Percentiles rank a stretch among this genome's conserved stretches.
Conservation (phyloP, 371 early-diverging fungal genomes). For the Mortierella sp. region DNA sequence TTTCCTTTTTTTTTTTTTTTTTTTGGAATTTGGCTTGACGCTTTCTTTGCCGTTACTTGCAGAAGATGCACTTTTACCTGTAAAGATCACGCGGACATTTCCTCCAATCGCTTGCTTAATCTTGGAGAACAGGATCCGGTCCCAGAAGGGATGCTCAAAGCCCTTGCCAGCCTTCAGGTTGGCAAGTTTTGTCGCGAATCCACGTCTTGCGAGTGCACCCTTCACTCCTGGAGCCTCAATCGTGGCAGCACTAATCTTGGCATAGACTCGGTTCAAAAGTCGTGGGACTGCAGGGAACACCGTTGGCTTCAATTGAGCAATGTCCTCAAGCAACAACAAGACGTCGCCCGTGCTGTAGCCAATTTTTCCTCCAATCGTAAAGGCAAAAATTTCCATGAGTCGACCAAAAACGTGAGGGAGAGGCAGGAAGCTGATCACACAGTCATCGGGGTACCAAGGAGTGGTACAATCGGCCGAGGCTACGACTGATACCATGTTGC, state of each 20-base stretch:
- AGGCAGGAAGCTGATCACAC: slow-evolving; percentile 78
- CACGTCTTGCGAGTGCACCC: slow-evolving; percentile 72
- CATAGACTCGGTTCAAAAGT: slow-evolving; percentile 90
- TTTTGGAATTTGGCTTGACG: no score
- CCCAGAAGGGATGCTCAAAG: slow-evolving; percentile 85
- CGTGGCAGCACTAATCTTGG: slow-evolving; percentile 75
- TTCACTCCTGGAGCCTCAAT: slow-evolving; percentile 69
- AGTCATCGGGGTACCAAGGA: slow-evolving; percentile 53
- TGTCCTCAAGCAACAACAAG: slow-evolving; percentile 82
- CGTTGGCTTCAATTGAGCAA: slow-evolving; percentile 84
- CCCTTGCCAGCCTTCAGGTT: slow-evolving; percentile 68
- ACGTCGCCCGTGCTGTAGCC: slow-evolving; percentile 90
- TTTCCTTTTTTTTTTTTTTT: no score
- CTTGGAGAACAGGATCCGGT: slow-evolving; percentile 92
- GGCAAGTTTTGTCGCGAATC: slow-evolving; percentile 67
- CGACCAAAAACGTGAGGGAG: slow-evolving; percentile 94
- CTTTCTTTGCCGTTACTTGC: no score
- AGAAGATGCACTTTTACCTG: slow-evolving; percentile 54
- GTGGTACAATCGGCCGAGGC: slow-evolving; percentile 25
- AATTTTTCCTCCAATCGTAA: slow-evolving; percentile 69
- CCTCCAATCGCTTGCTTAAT: slow-evolving; percentile 92
- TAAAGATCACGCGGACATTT: slow-evolving; percentile 78
- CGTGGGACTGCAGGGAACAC: slow-evolving; percentile 91
- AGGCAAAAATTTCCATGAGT: slow-evolving; percentile 58
- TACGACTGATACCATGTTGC: slow-evolving; percentile 60